Conservation (phyloP, 2,329 filamentous ascomycete genomes). For the Colletotrichum caudatum region DNA sequence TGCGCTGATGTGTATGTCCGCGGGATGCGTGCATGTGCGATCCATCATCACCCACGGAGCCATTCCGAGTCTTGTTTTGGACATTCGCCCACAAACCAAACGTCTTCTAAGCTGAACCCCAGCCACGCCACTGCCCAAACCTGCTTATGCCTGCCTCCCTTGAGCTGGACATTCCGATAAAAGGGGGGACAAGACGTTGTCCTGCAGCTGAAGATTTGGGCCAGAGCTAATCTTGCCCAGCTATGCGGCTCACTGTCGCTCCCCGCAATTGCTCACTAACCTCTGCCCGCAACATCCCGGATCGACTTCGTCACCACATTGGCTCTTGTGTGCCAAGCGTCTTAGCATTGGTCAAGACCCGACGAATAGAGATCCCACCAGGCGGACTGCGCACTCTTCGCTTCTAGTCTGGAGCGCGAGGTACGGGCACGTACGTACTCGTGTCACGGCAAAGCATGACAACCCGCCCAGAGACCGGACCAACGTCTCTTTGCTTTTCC, state of each 20-base stretch:
- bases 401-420: neutral
- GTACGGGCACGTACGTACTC: neutral
- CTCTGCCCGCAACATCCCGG: slow-evolving; percentile 3
- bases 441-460: neutral
- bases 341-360: slow-evolving; percentile 1
- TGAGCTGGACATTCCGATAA: neutral
- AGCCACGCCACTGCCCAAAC: neutral
- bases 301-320: slow-evolving; percentile 10
- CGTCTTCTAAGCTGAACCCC: neutral
- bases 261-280: slow-evolving; percentile 2
- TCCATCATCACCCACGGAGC: neutral
- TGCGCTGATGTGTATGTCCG: neutral
- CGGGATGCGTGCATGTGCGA: neutral
- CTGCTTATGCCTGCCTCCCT: neutral
- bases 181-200: neutral
- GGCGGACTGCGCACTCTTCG: neutral
- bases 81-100: neutral
- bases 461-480: neutral
- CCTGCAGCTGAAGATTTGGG: neutral
- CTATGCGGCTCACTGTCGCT: neutral
- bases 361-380: neutral
- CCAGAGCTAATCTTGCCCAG: neutral
- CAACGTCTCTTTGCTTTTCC: neutral
- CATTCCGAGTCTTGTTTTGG: neutral
- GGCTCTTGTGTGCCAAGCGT: slow-evolving; percentile 8